Conservation (phyloP, 2,329 filamentous ascomycete species). For the Aspergillus latus region DNA sequence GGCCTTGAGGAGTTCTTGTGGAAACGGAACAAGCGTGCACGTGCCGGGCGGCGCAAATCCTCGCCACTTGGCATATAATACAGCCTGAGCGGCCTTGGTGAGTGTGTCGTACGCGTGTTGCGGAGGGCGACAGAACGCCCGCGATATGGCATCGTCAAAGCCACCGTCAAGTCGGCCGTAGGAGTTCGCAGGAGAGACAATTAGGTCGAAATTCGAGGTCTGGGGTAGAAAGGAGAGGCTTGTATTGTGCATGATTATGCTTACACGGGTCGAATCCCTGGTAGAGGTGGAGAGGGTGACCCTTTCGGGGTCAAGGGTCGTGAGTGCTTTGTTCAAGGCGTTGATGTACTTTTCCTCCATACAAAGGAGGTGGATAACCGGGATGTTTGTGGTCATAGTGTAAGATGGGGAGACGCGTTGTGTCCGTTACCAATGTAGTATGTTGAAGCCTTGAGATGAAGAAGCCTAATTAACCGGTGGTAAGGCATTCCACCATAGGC, state of each 20-base stretch:
- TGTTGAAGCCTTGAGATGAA: too few species aligned
- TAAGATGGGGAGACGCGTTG: too few species aligned
- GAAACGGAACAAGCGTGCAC: conserved; percentile 51
- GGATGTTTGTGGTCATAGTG: conserved; percentile 25
- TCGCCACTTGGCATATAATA: conserved; percentile 49
- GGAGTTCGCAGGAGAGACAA: conserved; percentile 58
- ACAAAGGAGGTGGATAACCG: conserved; percentile 46
- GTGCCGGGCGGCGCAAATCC: conserved; percentile 54
- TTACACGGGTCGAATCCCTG: not conserved
- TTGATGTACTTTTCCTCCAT: conserved; percentile 39
- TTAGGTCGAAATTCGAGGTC: conserved; percentile 45
- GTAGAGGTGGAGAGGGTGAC: too few species aligned
- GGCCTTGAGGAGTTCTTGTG: conserved; percentile 32
- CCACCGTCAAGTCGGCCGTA: conserved; percentile 56
- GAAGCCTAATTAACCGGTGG: too few species aligned
- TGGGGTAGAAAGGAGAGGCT: conserved; percentile 42
- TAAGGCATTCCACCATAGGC: too few species aligned
- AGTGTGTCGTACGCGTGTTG: conserved; percentile 49
- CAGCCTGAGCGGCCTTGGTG: conserved; percentile 46
- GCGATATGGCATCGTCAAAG: conserved; percentile 57
- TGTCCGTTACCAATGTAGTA: too few species aligned
- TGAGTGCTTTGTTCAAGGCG: conserved; percentile 43
- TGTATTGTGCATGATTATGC: conserved; percentile 38
- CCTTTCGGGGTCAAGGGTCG: conserved; percentile 13
- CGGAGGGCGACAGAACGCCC: conserved; percentile 48